Base-by-base conservation (phyloP, 148 eudicot genomes). In the Vaccinium vitisidaea region DNA sequence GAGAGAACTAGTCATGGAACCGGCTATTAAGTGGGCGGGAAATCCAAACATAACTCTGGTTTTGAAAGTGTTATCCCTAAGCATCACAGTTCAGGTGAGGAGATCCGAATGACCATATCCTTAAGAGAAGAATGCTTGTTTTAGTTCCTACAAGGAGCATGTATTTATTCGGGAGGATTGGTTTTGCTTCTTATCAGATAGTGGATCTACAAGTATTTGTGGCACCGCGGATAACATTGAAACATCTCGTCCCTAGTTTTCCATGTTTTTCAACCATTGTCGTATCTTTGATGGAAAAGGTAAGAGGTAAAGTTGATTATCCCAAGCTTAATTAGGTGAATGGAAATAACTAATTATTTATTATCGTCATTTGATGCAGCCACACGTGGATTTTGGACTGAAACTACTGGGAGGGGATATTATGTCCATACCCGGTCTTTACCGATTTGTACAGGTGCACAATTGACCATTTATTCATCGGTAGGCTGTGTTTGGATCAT, bases 391-490 rank as follows among this genome's bases (percentile, higher is more conserved):
- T 90, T 94, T 96, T 83, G 99, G 99, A 83, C 58, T 96, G 83
- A 91, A 91, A 77, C 89, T 93, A 49, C 83, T 96, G 77, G 99
- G 99, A 83, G 98, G 94, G 39, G 99, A 96, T 80, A 21, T 96
- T 84, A 96, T 96, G 99, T 86, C 98, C 84, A 89, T 96, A 88
- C 99, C 99, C 54, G 98, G 97, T 52, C 91, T 96, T 75, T 96
- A 96, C 87, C 95, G 91, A 80, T 90, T 88, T 87, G 91, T 94
- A 90, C 99, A 96, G 98, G 99, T 95, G 81, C 63, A 3, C 67
- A 53, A 43, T 82, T 43, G 18, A 21, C 59, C 5, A 81, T 39
- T n/a, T 13, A 12, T 56, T 36, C 16, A 50, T 18, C 12, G 16
- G 69, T 58, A 56, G 50, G 69, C 27, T 69, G 74, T 69, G 43